Percentiles rank a stretch among this genome's conserved stretches.
These are phyloP conservation scores for Waitea zeae DNA, from an alignment of 1,284 basidiomycete species.

Conservation along the genomic window DNA sequence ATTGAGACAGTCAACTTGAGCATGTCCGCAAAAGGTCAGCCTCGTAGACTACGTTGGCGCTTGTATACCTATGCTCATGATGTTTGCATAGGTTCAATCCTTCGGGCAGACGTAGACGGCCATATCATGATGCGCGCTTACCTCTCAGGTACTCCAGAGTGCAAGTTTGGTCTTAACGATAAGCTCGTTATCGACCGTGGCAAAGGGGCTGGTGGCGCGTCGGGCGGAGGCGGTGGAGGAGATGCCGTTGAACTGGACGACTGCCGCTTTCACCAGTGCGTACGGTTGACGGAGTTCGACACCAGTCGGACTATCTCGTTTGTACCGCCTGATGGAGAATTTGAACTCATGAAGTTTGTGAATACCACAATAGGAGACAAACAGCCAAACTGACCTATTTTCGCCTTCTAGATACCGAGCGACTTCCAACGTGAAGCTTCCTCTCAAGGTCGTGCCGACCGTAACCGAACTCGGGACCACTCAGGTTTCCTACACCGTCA, in stretches of 20 bases:
- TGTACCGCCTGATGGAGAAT: conserved; percentile 96
- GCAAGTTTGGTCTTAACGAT: conserved; percentile 97
- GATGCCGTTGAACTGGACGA: conserved; percentile 93
- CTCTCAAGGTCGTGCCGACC: conserved; percentile 79
- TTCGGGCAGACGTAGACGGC: conserved; percentile 96
- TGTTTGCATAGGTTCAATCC: conserved; percentile 50
- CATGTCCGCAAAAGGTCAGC: conserved; percentile 96
- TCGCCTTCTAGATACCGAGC: conserved; percentile 70
- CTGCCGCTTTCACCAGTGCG: conserved; percentile 98
- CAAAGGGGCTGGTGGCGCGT: conserved; percentile 31
- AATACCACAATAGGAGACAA: background rate
- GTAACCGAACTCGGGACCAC: conserved; percentile 87
- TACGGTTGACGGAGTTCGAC: conserved; percentile 88
- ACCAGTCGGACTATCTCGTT: conserved; percentile 88
- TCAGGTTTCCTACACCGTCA: conserved; percentile 83
- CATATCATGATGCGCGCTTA: conserved; percentile 98
- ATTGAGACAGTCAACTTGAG: conserved; percentile 92
- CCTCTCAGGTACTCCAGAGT: conserved; percentile 88
- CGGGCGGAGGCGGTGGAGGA: background rate
- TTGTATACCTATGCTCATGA: background rate
- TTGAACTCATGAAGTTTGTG: conserved; percentile 86
- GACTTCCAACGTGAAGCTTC: conserved; percentile 90
- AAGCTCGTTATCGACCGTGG: conserved; percentile 92
- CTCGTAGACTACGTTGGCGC: conserved; percentile 1
- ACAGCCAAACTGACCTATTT: background rate